Percentiles rank a stretch among this genome's conserved stretches.
phyloP scores from a whole-genome alignment of 371 early-diverging fungal species.

The Apophysomyces trapeziformis region DNA sequence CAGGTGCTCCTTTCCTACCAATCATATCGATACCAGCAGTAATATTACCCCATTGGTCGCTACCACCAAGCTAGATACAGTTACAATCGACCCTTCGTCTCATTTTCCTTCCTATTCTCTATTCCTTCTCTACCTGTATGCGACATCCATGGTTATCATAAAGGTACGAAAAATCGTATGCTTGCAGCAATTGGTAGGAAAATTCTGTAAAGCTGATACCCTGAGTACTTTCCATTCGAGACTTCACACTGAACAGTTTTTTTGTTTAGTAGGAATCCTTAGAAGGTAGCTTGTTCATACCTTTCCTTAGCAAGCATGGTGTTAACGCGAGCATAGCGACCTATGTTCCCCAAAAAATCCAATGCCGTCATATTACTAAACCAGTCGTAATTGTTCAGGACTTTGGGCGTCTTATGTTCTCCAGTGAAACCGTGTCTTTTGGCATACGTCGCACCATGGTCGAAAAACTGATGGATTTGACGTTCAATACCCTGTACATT shows the following conservation, averaged over 20 bases:
- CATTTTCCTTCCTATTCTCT: background rate
- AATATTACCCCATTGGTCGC: slow-evolving; percentile 98
- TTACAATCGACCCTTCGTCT: background rate
- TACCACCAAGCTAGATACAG: slow-evolving; percentile 83
- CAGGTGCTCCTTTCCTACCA: slow-evolving; percentile 49
- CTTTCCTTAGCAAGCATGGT: slow-evolving; percentile 90
- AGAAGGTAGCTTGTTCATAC: slow-evolving; percentile 27
- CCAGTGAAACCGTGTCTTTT: slow-evolving; percentile 43
- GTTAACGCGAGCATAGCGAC: slow-evolving; percentile 80
- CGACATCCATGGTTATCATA: slow-evolving; percentile 67
- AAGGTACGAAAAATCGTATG: slow-evolving; percentile 91
- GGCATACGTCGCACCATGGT: slow-evolving; percentile 69
- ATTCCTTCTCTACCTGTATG: slow-evolving; percentile 60
- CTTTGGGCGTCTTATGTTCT: slow-evolving; percentile 37
- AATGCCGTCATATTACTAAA: slow-evolving; percentile 76
- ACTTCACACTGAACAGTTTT: slow-evolving; percentile 59
- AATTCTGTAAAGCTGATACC: slow-evolving; percentile 97
- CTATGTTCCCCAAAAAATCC: slow-evolving; percentile 80
- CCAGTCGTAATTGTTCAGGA: slow-evolving; percentile 89
- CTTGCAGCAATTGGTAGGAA: slow-evolving; percentile 94
- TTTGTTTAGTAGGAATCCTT: background rate
- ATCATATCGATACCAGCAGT: slow-evolving; percentile 93
- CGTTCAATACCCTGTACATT: slow-evolving; percentile 72
- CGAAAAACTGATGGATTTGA: slow-evolving; percentile 77
- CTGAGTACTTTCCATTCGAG: slow-evolving; percentile 77